Evolutionary conservation across 208 protist species (phyloP).

Genomic region (Leishmania aethiopica): DNA sequence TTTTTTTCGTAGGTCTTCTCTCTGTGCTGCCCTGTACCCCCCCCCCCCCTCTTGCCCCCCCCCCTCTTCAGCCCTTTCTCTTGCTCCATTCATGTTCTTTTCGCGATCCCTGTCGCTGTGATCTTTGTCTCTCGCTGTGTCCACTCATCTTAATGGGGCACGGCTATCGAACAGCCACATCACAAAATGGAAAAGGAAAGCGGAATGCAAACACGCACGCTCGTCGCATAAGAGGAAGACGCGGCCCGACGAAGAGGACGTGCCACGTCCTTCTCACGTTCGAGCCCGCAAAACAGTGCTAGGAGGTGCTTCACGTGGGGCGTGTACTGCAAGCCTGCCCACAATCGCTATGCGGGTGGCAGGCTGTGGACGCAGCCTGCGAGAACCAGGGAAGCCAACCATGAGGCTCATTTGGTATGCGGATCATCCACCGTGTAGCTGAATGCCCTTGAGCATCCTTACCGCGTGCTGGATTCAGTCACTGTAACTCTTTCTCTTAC

Average conservation of each 20-base stretch:
- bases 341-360: background rate
- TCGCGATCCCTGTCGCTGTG: background rate
- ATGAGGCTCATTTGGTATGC: background rate
- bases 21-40: background rate
- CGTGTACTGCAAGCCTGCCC: background rate
- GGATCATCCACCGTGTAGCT: background rate
- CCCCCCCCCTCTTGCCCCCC: background rate
- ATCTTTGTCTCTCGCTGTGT: background rate
- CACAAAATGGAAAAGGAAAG: background rate
- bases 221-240: no score
- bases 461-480: background rate
- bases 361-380: background rate
- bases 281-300: background rate
- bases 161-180: background rate
- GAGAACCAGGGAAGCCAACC: background rate
- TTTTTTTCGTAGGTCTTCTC: conserved; percentile 6
- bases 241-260: background rate
- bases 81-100: background rate
- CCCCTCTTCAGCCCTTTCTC: background rate
- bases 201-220: background rate
- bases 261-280: background rate
- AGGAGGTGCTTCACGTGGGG: background rate
- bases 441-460: background rate
- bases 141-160: background rate
- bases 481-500: background rate